Evolutionary conservation across 176 grass and related monocot genomes (phyloP).

Genomic region (Tillandsia leiboldiana): DNA sequence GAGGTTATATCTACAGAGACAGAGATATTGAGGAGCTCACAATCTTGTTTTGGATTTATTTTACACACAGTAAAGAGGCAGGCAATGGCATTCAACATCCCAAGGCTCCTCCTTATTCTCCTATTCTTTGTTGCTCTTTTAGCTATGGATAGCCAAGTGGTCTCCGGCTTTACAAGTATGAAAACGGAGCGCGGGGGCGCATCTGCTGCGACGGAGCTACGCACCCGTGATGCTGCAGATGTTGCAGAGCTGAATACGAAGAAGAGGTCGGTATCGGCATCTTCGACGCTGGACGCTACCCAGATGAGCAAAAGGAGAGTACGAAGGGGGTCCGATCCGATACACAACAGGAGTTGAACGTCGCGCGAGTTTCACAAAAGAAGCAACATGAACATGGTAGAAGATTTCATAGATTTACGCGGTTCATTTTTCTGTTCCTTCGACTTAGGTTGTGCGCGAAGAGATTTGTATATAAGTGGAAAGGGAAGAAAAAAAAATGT

Average conservation of each 20-base stretch:
- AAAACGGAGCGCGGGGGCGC: conserved; percentile 14
- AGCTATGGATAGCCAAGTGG: conserved; percentile 1
- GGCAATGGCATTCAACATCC: conserved; percentile 20
- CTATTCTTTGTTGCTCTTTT: conserved; percentile 30
- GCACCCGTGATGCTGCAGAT: not conserved
- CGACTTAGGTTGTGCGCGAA: not conserved
- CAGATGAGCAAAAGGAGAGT: conserved; percentile 49
- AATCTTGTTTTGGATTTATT: conserved; percentile 15
- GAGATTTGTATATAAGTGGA: not conserved
- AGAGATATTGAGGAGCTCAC: not conserved
- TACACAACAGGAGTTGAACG: conserved; percentile 47
- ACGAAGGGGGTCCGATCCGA: conserved; percentile 44
- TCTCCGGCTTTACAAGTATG: conserved; percentile 25
- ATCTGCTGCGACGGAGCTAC: not conserved
- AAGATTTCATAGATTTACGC: not conserved
- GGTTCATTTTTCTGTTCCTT: not conserved
- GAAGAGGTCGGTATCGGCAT: conserved; percentile 12
- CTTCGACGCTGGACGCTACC: conserved; percentile 9
- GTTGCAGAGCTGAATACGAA: conserved; percentile 7
- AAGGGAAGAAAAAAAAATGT: too few species aligned
- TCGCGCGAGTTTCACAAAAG: not conserved
- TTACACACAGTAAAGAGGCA: conserved; percentile 31
- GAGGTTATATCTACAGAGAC: conserved; percentile 45
- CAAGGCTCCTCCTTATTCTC: conserved; percentile 14
- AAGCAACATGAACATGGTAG: not conserved